Conservation (phyloP, 2,329 filamentous ascomycete genomes). For the Colletotrichum higginsianum region DNA sequence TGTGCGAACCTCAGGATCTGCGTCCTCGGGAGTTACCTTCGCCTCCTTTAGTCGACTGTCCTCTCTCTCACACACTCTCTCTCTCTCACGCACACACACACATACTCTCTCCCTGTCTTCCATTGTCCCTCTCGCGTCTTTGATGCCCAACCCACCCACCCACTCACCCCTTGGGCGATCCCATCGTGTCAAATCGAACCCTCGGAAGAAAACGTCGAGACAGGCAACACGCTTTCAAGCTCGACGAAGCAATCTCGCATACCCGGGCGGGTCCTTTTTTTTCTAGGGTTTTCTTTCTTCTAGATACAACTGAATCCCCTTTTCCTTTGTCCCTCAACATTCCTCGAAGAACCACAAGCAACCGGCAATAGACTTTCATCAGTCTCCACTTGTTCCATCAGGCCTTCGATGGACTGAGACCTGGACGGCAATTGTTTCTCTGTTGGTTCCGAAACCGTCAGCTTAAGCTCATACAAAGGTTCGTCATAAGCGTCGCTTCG, state of each 20-base stretch:
- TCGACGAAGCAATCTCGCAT: slow-evolving; percentile 1
- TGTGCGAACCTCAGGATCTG: neutral
- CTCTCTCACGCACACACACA: neutral
- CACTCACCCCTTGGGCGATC: neutral
- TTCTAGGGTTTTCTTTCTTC: neutral
- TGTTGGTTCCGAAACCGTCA: slow-evolving; percentile 28
- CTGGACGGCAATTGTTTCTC: slow-evolving; percentile 27
- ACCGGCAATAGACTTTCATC: slow-evolving; percentile 4
- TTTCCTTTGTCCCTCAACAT: slow-evolving; percentile 20
- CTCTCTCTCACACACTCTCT: neutral
- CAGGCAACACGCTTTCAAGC: neutral
- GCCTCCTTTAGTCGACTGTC: neutral
- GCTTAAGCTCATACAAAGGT: slow-evolving; percentile 18
- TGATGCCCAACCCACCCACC: slow-evolving; percentile 15
- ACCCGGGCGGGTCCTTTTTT: neutral
- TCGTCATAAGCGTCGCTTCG: slow-evolving; percentile 10
- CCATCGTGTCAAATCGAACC: slow-evolving; percentile 13
- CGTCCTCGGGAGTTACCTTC: neutral
- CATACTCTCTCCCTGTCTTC: neutral
- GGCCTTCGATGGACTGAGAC: slow-evolving; percentile 23
- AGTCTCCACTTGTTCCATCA: slow-evolving; percentile 32
- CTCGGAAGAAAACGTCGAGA: neutral
- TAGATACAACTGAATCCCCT: neutral
- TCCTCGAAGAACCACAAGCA: neutral
- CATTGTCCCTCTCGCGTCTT: neutral